Evolutionary conservation across 331 rosid genomes (phyloP).

Genomic region (Quercus tomentella): DNA sequence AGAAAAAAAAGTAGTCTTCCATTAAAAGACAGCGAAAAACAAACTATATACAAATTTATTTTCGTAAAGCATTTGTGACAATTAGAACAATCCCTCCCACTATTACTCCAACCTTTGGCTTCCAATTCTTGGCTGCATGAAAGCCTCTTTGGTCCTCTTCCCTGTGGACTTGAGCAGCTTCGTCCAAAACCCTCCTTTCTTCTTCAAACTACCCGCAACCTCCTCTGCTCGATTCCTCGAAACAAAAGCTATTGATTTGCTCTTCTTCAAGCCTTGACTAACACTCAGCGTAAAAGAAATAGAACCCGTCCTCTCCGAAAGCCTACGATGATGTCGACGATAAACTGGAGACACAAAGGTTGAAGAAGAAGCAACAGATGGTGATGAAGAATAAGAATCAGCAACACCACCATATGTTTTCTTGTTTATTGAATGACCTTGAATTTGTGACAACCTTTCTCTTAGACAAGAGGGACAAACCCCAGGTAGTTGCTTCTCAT

Average conservation of each 20-base stretch:
- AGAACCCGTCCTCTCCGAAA: slow-evolving; percentile 29
- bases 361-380: slow-evolving; percentile 5
- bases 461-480: slow-evolving; percentile 62
- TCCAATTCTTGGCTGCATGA: slow-evolving; percentile 25
- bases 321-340: slow-evolving; percentile 38
- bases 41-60: background rate
- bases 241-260: slow-evolving; percentile 44
- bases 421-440: background rate
- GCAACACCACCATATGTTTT: background rate
- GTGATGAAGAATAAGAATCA: slow-evolving; percentile 3
- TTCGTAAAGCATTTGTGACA: background rate
- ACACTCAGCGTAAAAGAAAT: slow-evolving; percentile 16
- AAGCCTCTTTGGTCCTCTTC: slow-evolving; percentile 33
- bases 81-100: background rate
- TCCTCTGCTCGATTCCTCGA: slow-evolving; percentile 19
- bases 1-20: background rate
- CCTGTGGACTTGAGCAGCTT: slow-evolving; percentile 45
- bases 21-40: background rate
- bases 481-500: slow-evolving; percentile 36
- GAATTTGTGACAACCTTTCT: slow-evolving; percentile 51
- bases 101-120: background rate
- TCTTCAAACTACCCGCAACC: slow-evolving; percentile 18
- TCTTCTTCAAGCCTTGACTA: slow-evolving; percentile 48
- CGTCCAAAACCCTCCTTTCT: slow-evolving; percentile 61
- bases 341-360: slow-evolving; percentile 10